Evolutionary conservation across 1,139 yeast genomes (phyloP).

Genomic region (Suhomyces anneliseae): DNA sequence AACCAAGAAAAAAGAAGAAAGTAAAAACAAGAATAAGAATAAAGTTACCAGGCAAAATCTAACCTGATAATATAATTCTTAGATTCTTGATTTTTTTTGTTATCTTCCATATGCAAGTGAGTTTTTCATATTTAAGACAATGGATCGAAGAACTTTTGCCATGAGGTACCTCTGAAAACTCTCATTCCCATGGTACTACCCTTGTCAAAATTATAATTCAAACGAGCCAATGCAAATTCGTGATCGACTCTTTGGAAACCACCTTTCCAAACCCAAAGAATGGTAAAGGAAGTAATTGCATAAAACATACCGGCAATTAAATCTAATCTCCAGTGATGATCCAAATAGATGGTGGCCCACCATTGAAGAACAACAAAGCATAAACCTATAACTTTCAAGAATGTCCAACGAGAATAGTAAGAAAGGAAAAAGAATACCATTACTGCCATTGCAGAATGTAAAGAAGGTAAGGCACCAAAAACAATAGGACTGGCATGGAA

Average conservation of each 20-base stretch:
- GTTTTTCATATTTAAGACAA: slow-evolving; percentile 13
- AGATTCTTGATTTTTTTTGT: too few species aligned
- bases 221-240: slow-evolving; percentile 31
- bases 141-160: slow-evolving; percentile 56
- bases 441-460: slow-evolving; percentile 65
- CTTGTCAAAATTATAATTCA: slow-evolving; percentile 31
- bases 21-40: too few species aligned
- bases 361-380: slow-evolving; percentile 54
- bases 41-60: too few species aligned
- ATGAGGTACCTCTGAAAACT: slow-evolving; percentile 46
- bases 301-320: slow-evolving; percentile 54
- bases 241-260: slow-evolving; percentile 26
- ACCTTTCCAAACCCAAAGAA: slow-evolving; percentile 26
- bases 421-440: slow-evolving; percentile 50
- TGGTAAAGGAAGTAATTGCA: slow-evolving; percentile 43
- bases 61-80: too few species aligned
- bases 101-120: too few species aligned
- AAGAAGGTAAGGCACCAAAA: slow-evolving; percentile 68
- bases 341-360: slow-evolving; percentile 76
- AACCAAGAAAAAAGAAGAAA: too few species aligned
- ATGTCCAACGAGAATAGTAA: slow-evolving; percentile 40
- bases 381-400: slow-evolving; percentile 34
- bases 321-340: slow-evolving; percentile 71
- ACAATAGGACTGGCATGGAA: slow-evolving; percentile 69
- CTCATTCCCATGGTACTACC: slow-evolving; percentile 62